A percentile compares a stretch with the other conserved stretches of the same genome.
phyloP scores from a whole-genome alignment of 805 yeast genomes.

The Candida ovalis region DNA sequence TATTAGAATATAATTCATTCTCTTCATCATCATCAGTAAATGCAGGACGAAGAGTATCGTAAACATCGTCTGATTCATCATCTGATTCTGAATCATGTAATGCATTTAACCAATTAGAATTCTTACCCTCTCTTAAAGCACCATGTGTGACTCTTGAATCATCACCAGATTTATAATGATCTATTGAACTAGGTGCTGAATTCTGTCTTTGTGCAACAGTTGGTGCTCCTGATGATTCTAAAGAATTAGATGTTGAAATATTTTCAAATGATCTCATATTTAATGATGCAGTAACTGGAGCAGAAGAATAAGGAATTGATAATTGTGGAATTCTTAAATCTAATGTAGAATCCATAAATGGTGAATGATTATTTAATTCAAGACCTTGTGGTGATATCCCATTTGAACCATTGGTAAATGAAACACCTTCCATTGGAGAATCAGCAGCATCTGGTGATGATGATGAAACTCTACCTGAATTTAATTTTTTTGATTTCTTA shows the following conservation, averaged over 20 bases:
- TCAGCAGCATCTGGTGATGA: conserved; percentile 13
- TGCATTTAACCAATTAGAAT: conserved; percentile 11
- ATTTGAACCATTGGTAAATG: conserved; percentile 9
- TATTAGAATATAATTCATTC: conserved; percentile 17
- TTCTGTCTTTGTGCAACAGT: background rate
- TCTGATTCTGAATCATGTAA: conserved; percentile 31
- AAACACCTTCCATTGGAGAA: conserved; percentile 12
- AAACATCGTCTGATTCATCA: conserved; percentile 39
- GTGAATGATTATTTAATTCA: conserved; percentile 24
- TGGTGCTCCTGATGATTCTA: background rate
- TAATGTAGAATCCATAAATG: conserved; percentile 29
- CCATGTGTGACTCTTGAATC: background rate
- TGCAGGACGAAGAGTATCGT: conserved; percentile 27
- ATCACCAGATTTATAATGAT: background rate
- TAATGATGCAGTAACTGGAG: conserved; percentile 70
- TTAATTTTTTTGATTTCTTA: conserved; percentile 14
- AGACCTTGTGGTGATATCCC: conserved; percentile 29
- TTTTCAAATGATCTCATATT: conserved; percentile 4
- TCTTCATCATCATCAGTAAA: conserved; percentile 37
- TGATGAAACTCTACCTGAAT: conserved; percentile 13
- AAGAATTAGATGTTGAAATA: background rate
- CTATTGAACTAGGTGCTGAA: background rate
- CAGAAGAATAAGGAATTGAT: conserved; percentile 67
- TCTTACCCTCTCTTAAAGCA: conserved; percentile 8
- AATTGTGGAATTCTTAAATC: conserved; percentile 32